Conservation (phyloP, 2,329 filamentous ascomycete genomes). For the Pseudocercospora pini-densiflorae region DNA sequence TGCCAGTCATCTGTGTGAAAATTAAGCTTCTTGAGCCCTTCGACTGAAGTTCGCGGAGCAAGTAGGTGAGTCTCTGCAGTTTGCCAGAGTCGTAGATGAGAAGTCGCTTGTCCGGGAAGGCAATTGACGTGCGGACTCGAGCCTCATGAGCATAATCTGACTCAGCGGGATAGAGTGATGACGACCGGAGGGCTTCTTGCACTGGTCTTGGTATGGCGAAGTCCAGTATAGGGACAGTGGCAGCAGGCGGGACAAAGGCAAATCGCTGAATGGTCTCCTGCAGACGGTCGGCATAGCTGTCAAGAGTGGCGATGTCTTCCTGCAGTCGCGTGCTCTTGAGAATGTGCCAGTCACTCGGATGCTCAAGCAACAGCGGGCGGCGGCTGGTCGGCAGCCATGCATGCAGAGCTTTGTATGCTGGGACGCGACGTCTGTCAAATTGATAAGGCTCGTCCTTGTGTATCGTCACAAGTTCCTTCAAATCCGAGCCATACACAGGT, state of each 20-base stretch:
- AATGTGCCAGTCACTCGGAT: slow-evolving; percentile 34
- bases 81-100: slow-evolving; percentile 98
- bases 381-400: slow-evolving; percentile 29
- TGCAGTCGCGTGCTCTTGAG: slow-evolving; percentile 31
- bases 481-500: slow-evolving; percentile 39
- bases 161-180: slow-evolving; percentile 47
- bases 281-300: slow-evolving; percentile 72
- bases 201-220: slow-evolving; percentile 29
- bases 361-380: slow-evolving; percentile 32
- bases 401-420: slow-evolving; percentile 22
- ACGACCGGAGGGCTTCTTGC: slow-evolving; percentile 34
- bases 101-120: slow-evolving; percentile 95
- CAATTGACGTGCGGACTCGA: slow-evolving; percentile 89
- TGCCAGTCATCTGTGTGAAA: slow-evolving; percentile 99
- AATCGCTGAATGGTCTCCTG: slow-evolving; percentile 83
- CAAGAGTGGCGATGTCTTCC: slow-evolving; percentile 62
- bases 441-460: slow-evolving; percentile 26
- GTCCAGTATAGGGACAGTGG: slow-evolving; percentile 64
- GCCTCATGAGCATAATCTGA: slow-evolving; percentile 91
- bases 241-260: slow-evolving; percentile 88
- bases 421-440: slow-evolving; percentile 21
- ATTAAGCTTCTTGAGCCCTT: slow-evolving; percentile 94
- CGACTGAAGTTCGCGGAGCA: slow-evolving; percentile 84
- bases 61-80: slow-evolving; percentile 82
- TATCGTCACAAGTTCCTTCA: slow-evolving; percentile 36